Evolutionary conservation across 2,329 filamentous ascomycete species (phyloP).

Genomic region (Aspergillus calidoustus): DNA sequence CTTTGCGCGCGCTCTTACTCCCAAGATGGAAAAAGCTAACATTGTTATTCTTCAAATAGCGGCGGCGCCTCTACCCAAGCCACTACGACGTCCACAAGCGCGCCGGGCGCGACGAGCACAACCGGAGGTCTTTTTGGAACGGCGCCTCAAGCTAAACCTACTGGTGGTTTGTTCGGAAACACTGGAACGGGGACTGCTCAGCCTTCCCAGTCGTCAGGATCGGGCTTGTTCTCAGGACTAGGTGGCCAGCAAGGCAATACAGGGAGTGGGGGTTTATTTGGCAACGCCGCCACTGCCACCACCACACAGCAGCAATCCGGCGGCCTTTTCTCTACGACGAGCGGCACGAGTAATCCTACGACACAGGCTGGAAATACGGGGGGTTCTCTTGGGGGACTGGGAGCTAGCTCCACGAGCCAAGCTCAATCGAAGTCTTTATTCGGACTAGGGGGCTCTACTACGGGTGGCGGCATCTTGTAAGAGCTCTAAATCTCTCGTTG

Average conservation of each 20-base stretch:
- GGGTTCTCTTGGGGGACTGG: slow-evolving; percentile 38
- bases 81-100: slow-evolving; percentile 32
- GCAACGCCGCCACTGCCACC: slow-evolving; percentile 26
- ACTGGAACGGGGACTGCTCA: slow-evolving; percentile 30
- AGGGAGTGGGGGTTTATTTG: slow-evolving; percentile 37
- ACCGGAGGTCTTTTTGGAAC: slow-evolving; percentile 37
- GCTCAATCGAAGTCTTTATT: slow-evolving; percentile 42
- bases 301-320: slow-evolving; percentile 36
- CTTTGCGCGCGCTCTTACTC: background rate
- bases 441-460: slow-evolving; percentile 35
- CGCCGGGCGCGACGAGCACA: slow-evolving; percentile 33
- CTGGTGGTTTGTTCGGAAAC: slow-evolving; percentile 39
- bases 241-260: slow-evolving; percentile 34
- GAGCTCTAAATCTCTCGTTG: slow-evolving; percentile 17
- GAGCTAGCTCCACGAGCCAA: slow-evolving; percentile 34
- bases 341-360: slow-evolving; percentile 25
- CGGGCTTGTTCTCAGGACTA: slow-evolving; percentile 39
- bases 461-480: slow-evolving; percentile 41
- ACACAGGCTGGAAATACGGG: slow-evolving; percentile 30
- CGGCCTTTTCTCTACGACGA: slow-evolving; percentile 29
- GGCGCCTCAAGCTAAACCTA: slow-evolving; percentile 38
- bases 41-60: slow-evolving; percentile 23
- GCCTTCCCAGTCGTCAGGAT: slow-evolving; percentile 34
- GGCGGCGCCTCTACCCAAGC: slow-evolving; percentile 36
- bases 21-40: background rate